A percentile compares a stretch with the other conserved stretches of the same genome.
Evolutionary conservation across 371 early-diverging fungal species (phyloP).

Genomic region (Mucor piriformis): DNA sequence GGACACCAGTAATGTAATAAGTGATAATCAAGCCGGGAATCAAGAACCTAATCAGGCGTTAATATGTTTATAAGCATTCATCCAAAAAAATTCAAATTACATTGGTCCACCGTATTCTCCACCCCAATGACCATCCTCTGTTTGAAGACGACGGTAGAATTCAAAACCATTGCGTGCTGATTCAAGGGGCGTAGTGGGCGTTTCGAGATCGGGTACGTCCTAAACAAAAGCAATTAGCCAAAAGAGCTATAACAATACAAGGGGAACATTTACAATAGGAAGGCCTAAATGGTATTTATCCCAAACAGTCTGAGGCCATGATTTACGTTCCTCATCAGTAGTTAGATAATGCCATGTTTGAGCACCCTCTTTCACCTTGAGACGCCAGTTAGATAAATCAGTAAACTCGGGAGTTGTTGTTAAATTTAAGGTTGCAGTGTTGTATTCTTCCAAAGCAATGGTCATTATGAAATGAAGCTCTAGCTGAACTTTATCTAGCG

Average conservation of each 20-base stretch:
- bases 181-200: conserved; percentile 69
- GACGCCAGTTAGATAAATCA: conserved; percentile 78
- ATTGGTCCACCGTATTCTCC: conserved; percentile 98
- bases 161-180: conserved; percentile 87
- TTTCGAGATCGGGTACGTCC: conserved; percentile 56
- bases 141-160: conserved; percentile 87
- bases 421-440: conserved; percentile 41
- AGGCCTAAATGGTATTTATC: conserved; percentile 94
- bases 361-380: conserved; percentile 79
- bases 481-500: neutral
- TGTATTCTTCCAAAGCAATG: conserved; percentile 12
- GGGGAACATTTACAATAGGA: conserved; percentile 49
- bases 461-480: conserved; percentile 6
- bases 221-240: conserved; percentile 15
- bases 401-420: conserved; percentile 55
- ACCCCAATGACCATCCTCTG: conserved; percentile 96
- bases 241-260: neutral
- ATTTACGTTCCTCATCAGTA: conserved; percentile 62
- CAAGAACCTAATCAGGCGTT: conserved; percentile 63
- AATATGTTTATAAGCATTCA: neutral
- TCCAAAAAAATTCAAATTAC: conserved; percentile 26
- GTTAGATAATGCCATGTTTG: conserved; percentile 93
- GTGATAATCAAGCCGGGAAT: conserved; percentile 87
- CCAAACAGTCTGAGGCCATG: conserved; percentile 75
- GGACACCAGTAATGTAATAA: conserved; percentile 81